Base-by-base conservation (phyloP, 108 stramenopile species). In the Conticribra weissflogii region DNA sequence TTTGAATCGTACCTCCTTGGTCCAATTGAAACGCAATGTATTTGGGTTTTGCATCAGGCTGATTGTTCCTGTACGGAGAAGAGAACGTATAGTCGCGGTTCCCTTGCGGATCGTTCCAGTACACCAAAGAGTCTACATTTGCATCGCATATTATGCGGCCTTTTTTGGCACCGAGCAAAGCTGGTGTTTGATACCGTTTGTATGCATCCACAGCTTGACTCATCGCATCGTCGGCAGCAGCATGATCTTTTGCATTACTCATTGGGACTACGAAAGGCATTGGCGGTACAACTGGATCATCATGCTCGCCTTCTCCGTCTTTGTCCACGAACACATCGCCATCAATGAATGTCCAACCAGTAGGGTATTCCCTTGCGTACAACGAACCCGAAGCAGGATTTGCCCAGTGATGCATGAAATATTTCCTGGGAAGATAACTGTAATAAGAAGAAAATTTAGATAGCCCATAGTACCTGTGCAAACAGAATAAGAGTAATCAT, bases 321-420 rank as follows among this genome's bases (percentile, higher is more conserved):
- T 81, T 72, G 33, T 78, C 79, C n/a, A 88, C 83, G 57, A 81
- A 71, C 58, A 72, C 74, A 48, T 90, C 88, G 19, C 86, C 86
- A 68, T 90, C 88, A 36, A 90, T 90, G 12, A 76, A 83, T 41
- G 80, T 72, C 90, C 90, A 91, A 15, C 72, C 87, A 36, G 83
- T 60, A 23, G 85, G 90, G 74, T 79, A 91, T 63, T 89, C 88
- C 53, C 84, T 58, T 27, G 88, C 82, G 49, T 55, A 76, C 15
- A 52, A 50, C 18, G 82, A 81, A 41, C 83, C 84, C 24, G 82
- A 81, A 28, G 72, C 68, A 32, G 73, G 66, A 62, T 83, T 72
- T 58, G 53, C 68, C 76, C 83, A 88, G 19, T 72, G 53, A 57
- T 82, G 88, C 71, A 89, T 76, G 0, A 45, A 73, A 41, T 72